Evolutionary conservation across 1,284 basidiomycete species (phyloP), one percentile per base, ranked within the genome.

Genomic region (Ceratobasidium sp.): DNA sequence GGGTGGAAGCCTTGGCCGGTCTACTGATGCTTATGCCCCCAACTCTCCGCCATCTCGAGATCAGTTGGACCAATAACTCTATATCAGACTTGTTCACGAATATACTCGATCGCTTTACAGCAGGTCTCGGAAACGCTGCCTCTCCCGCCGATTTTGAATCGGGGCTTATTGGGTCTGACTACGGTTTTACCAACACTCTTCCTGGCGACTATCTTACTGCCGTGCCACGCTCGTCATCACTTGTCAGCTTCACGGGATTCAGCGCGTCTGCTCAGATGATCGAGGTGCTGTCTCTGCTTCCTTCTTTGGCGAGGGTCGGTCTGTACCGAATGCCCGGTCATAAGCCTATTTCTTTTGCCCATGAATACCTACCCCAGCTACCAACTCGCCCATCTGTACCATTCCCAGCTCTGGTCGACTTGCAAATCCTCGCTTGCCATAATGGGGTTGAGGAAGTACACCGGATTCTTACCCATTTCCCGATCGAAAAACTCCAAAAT

Each of bases 391-490:
- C 41, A 14, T 14, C 25, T 46, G 16, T 13, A 21, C 42, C 23
- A n/a, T 30, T 44, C 42, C 25, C 41, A 30, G 13, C 21, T 41
- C 8, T 50, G 11, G 25, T 23, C 47, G 7, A 50, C 4, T 29
- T 58, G 25, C 25, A 25, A 16, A 42, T 58, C 41, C 41, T 58
- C 11, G 21, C 41, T 29, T 46, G 41, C 14, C 56, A 58, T 30
- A 46, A 42, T 23, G 27, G 21, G 42, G 41, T 44, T 41, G 56
- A 44, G 9, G 41, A 25, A 14, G 11, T 42, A 8, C 42, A 41
- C 27, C 39, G 23, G 29, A 58, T 58, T 19, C 56, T 58, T n/a
- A 44, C 56, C 16, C 56, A 58, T 46, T 58, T 58, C 42, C 56
- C 56, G 4, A 25, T 58, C 36, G 56, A 46, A 16, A 25, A n/a